Conservation (phyloP, 2,329 filamentous ascomycete genomes). For the Ambrosiella xylebori region DNA sequence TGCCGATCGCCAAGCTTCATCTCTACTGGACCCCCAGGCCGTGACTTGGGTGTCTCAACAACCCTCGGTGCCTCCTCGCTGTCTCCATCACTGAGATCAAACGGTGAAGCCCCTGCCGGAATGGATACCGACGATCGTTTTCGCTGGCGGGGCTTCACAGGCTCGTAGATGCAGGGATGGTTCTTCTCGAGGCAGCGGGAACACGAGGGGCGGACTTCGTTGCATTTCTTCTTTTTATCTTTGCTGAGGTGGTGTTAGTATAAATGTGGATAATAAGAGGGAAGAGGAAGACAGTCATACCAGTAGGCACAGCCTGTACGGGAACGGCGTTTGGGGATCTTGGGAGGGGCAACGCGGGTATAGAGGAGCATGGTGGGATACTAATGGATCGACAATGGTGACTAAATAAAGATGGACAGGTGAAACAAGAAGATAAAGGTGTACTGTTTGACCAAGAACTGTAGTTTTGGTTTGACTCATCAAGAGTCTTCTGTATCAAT, state of each 20-base stretch:
- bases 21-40: too few relatives aligned
- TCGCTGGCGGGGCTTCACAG: constrained; percentile 25
- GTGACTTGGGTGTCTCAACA: too few relatives aligned
- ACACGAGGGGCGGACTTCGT: constrained; percentile 34
- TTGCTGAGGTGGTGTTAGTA: constrained; percentile 4
- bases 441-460: background rate
- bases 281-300: constrained; percentile 1
- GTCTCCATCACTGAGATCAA: too few relatives aligned
- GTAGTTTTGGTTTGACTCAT: too few relatives aligned
- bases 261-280: background rate
- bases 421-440: background rate
- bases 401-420: background rate
- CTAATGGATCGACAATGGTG: too few relatives aligned
- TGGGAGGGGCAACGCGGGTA: constrained; percentile 38
- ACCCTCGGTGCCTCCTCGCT: too few relatives aligned
- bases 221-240: constrained; percentile 37
- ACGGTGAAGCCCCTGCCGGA: background rate
- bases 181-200: constrained; percentile 32
- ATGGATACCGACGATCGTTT: constrained; percentile 13
- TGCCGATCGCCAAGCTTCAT: too few relatives aligned
- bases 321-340: constrained; percentile 41
- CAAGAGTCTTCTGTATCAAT: background rate
- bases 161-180: constrained; percentile 33
- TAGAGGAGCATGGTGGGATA: constrained; percentile 34
- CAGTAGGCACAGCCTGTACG: constrained; percentile 20